A percentile compares a stretch with the other conserved stretches of the same genome.
Conservation (phyloP, 2,329 filamentous ascomycete genomes). For the Cladobotryum protrusum region DNA sequence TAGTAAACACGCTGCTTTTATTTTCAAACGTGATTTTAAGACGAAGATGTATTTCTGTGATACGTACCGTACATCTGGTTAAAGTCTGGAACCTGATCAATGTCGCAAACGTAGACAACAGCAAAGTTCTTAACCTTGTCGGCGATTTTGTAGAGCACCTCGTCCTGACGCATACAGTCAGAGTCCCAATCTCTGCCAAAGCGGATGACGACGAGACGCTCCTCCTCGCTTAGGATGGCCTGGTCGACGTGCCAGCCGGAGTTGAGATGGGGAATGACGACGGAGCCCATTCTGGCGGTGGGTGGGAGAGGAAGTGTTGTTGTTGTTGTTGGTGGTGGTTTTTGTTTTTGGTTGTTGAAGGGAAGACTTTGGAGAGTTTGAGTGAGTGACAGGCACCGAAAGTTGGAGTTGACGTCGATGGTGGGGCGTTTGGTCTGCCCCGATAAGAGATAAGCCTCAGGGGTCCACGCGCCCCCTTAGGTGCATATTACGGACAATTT, state of each 20-base stretch:
- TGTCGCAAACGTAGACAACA: constrained; percentile 88
- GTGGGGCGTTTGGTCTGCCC: not conserved
- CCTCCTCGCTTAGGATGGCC: constrained; percentile 80
- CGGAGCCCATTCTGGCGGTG: constrained; percentile 55
- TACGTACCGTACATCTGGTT: constrained; percentile 75
- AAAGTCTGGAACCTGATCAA: constrained; percentile 80
- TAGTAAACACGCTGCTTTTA: too few species aligned
- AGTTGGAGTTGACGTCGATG: not conserved
- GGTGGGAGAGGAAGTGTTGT: not conserved
- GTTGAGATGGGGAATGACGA: constrained; percentile 83
- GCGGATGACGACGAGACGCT: constrained; percentile 86
- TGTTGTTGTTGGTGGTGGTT: not conserved
- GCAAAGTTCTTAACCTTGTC: constrained; percentile 92
- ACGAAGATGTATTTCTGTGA: too few species aligned
- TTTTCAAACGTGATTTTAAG: too few species aligned
- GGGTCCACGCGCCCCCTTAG: too few species aligned
- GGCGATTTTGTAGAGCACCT: constrained; percentile 89
- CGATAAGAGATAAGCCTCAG: not conserved
- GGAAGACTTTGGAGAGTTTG: not conserved
- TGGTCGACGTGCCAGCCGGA: constrained; percentile 98
- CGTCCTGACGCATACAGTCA: constrained; percentile 72
- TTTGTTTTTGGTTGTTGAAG: not conserved
- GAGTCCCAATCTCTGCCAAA: constrained; percentile 79
- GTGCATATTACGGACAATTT: too few species aligned
- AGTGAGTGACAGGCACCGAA: too few species aligned